Evolutionary conservation across 2,329 filamentous ascomycete species (phyloP), one percentile per base, ranked within the genome.

Genomic region (Chrysoporthe puriensis): DNA sequence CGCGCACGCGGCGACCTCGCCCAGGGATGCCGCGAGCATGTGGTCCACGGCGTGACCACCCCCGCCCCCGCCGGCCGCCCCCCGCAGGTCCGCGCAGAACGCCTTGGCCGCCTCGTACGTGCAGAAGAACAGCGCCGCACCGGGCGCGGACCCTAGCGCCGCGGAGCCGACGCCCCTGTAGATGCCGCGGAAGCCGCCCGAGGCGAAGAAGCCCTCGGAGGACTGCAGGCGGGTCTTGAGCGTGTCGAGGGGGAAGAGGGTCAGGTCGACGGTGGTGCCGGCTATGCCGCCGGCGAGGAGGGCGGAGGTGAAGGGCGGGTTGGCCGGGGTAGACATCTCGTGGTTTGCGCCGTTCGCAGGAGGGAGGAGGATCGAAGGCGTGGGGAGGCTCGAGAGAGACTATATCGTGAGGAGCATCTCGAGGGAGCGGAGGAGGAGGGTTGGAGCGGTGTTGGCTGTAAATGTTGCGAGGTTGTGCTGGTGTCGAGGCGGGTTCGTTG

Each of bases 171-270:
- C 89, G 77, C 96, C 96, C 58, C 92, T 91, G 83, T 99, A 99
- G 74, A 98, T 93, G 70, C 95, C 94, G 62, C 86, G 86, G 85
- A 98, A 94, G 75, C 95, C 95, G 76, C 96, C 95, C 2, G 90
- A 90, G 66, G 91, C 85, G 76, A 93, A 88, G 83, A 97, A 94
- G 78, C 91, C 89, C 66, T 85, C 78, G 60, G 87, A 87, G 71
- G 94, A 93, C 82, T 99, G 96, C 7, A 99, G 92, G 18, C 96
- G 94, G 56, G 96, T 99, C 83, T 99, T 99, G 77, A 99, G 90
- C 0, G 96, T 99, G 86, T 99, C 96, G 84, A 99, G 93, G 0
- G 96, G 96, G 84, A 92, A 99, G 77, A 99, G 92, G 66, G 94
- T 94, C 75, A 97, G 90, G 86, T 99, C 96, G 79, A 98, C 96